A percentile compares a stretch with the other conserved stretches of the same genome.
These are phyloP conservation scores for Diutina neorugosa DNA, from an alignment of 1,139 yeast genomes.

Conservation along the genomic window DNA sequence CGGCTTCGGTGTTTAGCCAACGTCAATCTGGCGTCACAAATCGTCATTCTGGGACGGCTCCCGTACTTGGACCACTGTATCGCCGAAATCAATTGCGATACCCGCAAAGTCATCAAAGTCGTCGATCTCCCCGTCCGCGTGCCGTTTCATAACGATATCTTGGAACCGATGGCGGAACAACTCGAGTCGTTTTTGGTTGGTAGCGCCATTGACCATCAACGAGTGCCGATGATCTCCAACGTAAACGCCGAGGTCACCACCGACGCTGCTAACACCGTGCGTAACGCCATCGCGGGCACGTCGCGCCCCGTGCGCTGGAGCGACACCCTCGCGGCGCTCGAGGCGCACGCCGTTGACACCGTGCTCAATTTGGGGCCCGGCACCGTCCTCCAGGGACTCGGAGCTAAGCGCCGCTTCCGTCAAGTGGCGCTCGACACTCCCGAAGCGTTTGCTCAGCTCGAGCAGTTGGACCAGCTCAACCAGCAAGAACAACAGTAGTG, in stretches of 20 bases:
- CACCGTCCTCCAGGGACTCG: not conserved
- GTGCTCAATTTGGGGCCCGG: conserved; percentile 3
- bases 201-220: not conserved
- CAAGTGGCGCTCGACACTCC: not conserved
- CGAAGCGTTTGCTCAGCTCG: not conserved
- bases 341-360: not conserved
- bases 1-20: conserved; percentile 23
- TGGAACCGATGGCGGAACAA: conserved; percentile 21
- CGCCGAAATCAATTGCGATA: conserved; percentile 6
- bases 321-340: not conserved
- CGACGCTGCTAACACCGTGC: not conserved
- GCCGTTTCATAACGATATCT: conserved; percentile 38
- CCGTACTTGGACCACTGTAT: conserved; percentile 6
- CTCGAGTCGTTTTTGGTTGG: not conserved
- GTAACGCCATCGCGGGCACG: not conserved
- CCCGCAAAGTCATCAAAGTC: conserved; percentile 14
- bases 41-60: conserved; percentile 8
- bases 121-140: conserved; percentile 34
- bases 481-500: too few species aligned
- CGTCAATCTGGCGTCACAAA: conserved; percentile 16
- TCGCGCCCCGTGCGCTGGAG: not conserved
- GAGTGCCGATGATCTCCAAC: not conserved
- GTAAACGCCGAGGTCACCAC: not conserved
- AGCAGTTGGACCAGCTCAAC: too few species aligned
- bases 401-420: not conserved